Percentiles rank a stretch among this genome's conserved stretches.
phyloP scores from a whole-genome alignment of 208 protist species.

The Acanthamoeba sp. region DNA sequence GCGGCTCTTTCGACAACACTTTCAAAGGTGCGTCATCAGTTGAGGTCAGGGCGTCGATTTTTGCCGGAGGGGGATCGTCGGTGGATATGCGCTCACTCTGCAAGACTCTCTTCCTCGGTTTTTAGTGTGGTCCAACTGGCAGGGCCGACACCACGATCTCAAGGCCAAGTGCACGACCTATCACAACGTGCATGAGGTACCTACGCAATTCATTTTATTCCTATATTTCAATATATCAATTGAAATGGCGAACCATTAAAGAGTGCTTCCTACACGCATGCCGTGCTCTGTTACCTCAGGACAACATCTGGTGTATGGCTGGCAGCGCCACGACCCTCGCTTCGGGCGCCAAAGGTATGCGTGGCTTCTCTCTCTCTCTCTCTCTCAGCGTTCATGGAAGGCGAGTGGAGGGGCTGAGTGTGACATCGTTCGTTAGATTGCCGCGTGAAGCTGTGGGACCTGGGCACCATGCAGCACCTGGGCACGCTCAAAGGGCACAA shows the following conservation, averaged over 20 bases:
- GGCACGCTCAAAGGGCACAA: conserved; percentile 16
- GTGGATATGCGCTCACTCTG: too few relatives aligned
- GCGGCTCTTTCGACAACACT: conserved; percentile 37
- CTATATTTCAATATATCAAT: too few relatives aligned
- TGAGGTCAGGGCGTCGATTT: too few relatives aligned
- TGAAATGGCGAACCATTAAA: too few relatives aligned
- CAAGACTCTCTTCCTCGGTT: too few relatives aligned
- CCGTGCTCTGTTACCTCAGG: too few relatives aligned
- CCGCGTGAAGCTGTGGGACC: neutral
- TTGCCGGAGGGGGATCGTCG: too few relatives aligned
- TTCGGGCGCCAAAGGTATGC: conserved; percentile 6
- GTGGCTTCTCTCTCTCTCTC: neutral
- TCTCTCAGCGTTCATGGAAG: neutral
- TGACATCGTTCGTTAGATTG: conserved; percentile 5
- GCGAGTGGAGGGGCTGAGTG: too few relatives aligned
- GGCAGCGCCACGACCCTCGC: neutral
- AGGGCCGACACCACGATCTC: neutral
- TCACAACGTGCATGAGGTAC: conserved; percentile 30
- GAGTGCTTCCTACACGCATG: too few relatives aligned
- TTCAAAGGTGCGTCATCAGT: conserved; percentile 14
- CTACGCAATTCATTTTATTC: too few relatives aligned
- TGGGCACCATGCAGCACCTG: neutral
- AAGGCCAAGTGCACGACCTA: conserved; percentile 41
- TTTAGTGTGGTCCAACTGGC: conserved; percentile 37
- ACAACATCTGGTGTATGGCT: conserved; percentile 40